phyloP scores from a whole-genome alignment of 495 filamentous ascomycete genomes.

The Penicillium paradoxum region DNA sequence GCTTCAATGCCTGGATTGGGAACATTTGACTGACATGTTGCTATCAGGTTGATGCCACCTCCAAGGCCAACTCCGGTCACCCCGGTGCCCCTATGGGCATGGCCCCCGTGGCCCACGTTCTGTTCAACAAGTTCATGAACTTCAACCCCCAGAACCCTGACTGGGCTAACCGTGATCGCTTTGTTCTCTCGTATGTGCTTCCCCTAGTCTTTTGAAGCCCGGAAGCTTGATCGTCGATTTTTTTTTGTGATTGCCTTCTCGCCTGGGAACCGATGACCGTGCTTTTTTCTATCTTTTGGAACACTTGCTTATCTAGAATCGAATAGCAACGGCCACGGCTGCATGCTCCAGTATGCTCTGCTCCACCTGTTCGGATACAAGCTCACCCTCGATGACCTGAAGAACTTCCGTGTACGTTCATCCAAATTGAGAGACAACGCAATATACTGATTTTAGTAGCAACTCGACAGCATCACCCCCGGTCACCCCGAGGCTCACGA shows the following conservation, averaged over 20 bases:
- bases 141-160: constrained; percentile 99
- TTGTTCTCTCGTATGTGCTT: constrained; percentile 93
- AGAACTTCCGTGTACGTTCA: constrained; percentile 82
- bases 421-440: neutral
- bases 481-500: constrained; percentile 97
- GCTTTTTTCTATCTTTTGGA: too few relatives aligned
- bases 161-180: constrained; percentile 95
- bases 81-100: constrained; percentile 99
- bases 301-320: neutral
- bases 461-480: constrained; percentile 87
- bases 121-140: constrained; percentile 98
- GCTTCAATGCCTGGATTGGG: constrained; percentile 3
- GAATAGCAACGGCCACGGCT: constrained; percentile 90
- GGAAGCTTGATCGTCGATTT: neutral
- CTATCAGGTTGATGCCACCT: constrained; percentile 90
- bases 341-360: constrained; percentile 98
- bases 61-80: constrained; percentile 93
- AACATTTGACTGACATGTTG: constrained; percentile 14
- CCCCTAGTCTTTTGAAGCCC: neutral
- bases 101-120: constrained; percentile 94
- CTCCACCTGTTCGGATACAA: constrained; percentile 94
- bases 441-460: constrained; percentile 34
- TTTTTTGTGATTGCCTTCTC: neutral
- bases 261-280: neutral
- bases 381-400: constrained; percentile 82